Conservation (phyloP, 225 moss, liverwort and hornwort genomes). For the Polytrichum commune region DNA sequence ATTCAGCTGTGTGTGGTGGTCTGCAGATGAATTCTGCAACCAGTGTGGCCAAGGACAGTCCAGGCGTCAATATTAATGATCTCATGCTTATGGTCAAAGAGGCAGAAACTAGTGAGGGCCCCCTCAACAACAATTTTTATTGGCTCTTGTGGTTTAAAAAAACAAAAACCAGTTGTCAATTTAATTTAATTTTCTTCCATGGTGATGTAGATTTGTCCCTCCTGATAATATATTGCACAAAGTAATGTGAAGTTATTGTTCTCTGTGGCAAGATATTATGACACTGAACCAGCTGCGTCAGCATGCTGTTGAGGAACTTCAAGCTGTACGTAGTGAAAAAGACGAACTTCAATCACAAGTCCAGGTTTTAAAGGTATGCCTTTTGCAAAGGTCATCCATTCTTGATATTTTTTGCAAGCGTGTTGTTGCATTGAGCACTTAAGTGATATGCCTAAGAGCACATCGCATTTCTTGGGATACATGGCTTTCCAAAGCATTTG, state of each 20-base stretch:
- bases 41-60: conserved; percentile 28
- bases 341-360: conserved; percentile 73
- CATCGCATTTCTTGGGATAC: too few relatives aligned
- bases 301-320: conserved; percentile 76
- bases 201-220: not conserved
- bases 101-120: conserved; percentile 77
- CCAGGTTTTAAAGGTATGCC: conserved; percentile 52
- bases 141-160: too few relatives aligned
- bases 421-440: too few relatives aligned
- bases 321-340: conserved; percentile 47
- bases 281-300: conserved; percentile 85
- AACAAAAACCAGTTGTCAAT: too few relatives aligned
- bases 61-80: conserved; percentile 62
- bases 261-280: conserved; percentile 64
- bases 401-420: too few relatives aligned
- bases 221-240: not conserved
- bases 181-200: too few relatives aligned
- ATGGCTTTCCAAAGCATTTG: too few relatives aligned
- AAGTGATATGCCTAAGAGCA: too few relatives aligned
- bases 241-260: not conserved
- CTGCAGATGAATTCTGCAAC: conserved; percentile 32
- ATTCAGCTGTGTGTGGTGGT: conserved; percentile 6
- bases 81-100: conserved; percentile 90
- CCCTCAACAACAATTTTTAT: too few relatives aligned
- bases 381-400: not conserved